These are phyloP conservation scores for Metschnikowia bowlesiae DNA, from an alignment of 805 yeast species.

Conservation along the genomic window DNA sequence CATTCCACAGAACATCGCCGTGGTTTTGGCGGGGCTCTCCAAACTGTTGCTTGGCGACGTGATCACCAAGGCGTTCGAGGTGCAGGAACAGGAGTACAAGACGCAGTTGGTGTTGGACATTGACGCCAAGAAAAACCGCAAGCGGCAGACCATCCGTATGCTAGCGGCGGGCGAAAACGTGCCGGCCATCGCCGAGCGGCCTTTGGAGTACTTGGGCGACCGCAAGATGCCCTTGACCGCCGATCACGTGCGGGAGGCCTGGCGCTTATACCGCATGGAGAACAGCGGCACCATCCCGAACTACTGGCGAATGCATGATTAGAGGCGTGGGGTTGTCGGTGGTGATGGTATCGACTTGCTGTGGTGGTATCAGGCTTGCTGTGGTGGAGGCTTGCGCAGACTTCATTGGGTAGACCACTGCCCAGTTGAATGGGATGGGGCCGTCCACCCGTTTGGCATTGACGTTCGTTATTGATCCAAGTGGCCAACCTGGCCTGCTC, in stretches of 20 bases:
- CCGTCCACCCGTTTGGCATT: too few relatives aligned
- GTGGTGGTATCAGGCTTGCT: too few relatives aligned
- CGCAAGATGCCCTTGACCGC: conserved; percentile 64
- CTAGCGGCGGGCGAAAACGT: conserved; percentile 34
- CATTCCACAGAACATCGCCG: conserved; percentile 73
- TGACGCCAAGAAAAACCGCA: conserved; percentile 34
- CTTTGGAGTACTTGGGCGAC: conserved; percentile 37
- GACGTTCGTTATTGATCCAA: too few relatives aligned
- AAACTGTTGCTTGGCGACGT: conserved; percentile 89
- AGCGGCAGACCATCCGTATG: conserved; percentile 30
- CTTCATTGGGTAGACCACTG: too few relatives aligned
- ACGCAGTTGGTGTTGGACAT: conserved; percentile 33
- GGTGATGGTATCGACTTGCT: too few relatives aligned
- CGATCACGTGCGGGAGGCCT: conserved; percentile 83
- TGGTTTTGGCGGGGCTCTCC: conserved; percentile 79
- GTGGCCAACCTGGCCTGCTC: too few relatives aligned
- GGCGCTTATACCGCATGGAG: conserved; percentile 71
- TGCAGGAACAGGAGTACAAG: conserved; percentile 55
- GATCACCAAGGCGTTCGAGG: conserved; percentile 72
- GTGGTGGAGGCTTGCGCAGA: too few relatives aligned
- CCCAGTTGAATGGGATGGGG: too few relatives aligned
- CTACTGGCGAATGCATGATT: conserved; percentile 49
- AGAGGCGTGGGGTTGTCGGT: not conserved
- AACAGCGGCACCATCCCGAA: conserved; percentile 57
- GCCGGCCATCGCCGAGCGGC: conserved; percentile 18